Base-by-base conservation (phyloP, 768 basidiomycete species). In the Xerocomellus chrysenteron region DNA sequence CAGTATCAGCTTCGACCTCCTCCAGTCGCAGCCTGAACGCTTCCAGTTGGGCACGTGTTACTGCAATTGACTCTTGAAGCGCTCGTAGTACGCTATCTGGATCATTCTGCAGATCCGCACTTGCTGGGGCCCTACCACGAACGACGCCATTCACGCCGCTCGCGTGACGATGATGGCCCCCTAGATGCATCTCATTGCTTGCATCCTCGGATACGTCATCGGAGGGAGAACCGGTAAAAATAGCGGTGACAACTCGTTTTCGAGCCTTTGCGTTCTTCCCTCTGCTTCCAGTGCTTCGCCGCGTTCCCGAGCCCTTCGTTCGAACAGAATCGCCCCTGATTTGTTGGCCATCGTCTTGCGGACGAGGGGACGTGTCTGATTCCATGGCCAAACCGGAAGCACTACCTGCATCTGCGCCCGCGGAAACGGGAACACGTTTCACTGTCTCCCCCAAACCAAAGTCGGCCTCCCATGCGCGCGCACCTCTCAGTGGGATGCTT, bases 391-490 rank as follows among this genome's bases (percentile, higher is more conserved):
- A 39, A 33, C 17, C n/a, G 2, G 37, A 36, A 37, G 30, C 3
- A 36, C 42, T n/a, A 12, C 16, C 42, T 10, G 45, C 14, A 13
- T 54, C 55, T 16, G 47, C 24, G 11, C 17, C 32, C 4, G 28
- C 2, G 13, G 53, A 30, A 52, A 28, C 24, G 39, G 70, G 57
- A n/a, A 70, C 40, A 13, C 62, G 66, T 46, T 72, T 72, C 16
- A 72, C 65, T 17, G 72, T 72, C 4, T 71, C 72, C 13, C 66
- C 66, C 13, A 71, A 24, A n/a, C 53, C 60, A 10, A 62, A 57
- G 39, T 71, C 70, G 21, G 61, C 68, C 36, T 71, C 70, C 72
- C 70, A 71, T 41, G 72, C 70, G 3, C 60, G 68, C 26, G 64
- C 70, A 30, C 72, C 70, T 46, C 33, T 57, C 26, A 73, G 42